Evolutionary conservation across 164 flowering plant species (phyloP).

Genomic region (Buxus sempervirens): DNA sequence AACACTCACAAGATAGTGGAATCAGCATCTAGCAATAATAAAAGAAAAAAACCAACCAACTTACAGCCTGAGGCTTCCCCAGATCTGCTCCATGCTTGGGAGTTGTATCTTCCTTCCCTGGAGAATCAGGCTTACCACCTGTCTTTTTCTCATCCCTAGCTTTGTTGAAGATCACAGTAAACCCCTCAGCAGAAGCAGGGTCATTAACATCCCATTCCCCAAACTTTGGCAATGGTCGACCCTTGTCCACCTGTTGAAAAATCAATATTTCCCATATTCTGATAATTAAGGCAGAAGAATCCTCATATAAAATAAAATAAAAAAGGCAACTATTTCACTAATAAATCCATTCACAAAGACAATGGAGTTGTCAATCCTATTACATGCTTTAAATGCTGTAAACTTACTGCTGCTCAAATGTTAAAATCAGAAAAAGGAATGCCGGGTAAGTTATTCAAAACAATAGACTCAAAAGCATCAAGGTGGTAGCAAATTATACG

Average conservation of each 20-base stretch:
- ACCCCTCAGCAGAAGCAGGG: conserved; percentile 87
- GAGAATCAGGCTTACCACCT: conserved; percentile 78
- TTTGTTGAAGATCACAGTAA: conserved; percentile 89
- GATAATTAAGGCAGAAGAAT: background rate
- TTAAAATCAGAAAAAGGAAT: background rate
- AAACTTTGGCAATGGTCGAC: conserved; percentile 85
- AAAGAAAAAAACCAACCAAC: conserved; percentile 22
- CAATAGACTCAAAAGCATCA: background rate
- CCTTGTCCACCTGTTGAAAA: conserved; percentile 55
- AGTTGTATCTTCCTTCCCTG: conserved; percentile 45
- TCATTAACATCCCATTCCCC: conserved; percentile 99
- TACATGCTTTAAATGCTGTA: no score
- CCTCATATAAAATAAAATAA: no score
- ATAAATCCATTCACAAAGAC: background rate
- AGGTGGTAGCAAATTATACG: background rate
- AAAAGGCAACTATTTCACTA: background rate
- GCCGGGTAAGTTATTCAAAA: background rate
- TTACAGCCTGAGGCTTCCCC: conserved; percentile 62
- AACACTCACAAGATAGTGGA: background rate
- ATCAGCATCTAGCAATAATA: background rate
- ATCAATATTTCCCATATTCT: background rate
- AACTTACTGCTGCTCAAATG: no score
- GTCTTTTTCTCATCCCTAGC: conserved; percentile 93
- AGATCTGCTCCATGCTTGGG: conserved; percentile 42
- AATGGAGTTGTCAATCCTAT: background rate